phyloP scores from a whole-genome alignment of 192 early-diverging fungal species.

The Coemansia sp. region DNA sequence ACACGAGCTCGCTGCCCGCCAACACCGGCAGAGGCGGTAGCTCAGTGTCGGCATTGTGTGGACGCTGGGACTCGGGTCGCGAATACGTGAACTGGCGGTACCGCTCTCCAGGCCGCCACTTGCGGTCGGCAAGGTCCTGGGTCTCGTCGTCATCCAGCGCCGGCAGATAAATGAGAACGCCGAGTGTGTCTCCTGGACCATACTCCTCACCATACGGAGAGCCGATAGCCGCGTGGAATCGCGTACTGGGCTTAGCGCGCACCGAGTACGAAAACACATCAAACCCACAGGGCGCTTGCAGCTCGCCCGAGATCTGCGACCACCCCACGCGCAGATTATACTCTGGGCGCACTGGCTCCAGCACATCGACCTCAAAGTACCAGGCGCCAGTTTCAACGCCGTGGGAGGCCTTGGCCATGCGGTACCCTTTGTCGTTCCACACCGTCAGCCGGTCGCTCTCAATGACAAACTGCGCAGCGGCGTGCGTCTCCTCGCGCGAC shows the following conservation, averaged over 20 bases:
- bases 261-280: constrained; percentile 74
- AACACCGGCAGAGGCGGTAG: constrained; percentile 54
- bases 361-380: constrained; percentile 72
- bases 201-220: constrained; percentile 49
- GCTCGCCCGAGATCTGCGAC: constrained; percentile 75
- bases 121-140: constrained; percentile 51
- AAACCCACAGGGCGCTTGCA: constrained; percentile 75
- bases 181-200: constrained; percentile 49
- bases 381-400: constrained; percentile 73
- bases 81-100: constrained; percentile 52
- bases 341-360: constrained; percentile 49
- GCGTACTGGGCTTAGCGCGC: constrained; percentile 66
- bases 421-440: constrained; percentile 73
- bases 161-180: constrained; percentile 57
- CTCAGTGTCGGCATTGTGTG: constrained; percentile 36
- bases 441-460: constrained; percentile 61
- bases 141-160: constrained; percentile 44
- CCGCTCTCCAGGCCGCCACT: constrained; percentile 46
- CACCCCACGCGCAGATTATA: constrained; percentile 72
- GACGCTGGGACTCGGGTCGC: constrained; percentile 49
- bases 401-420: constrained; percentile 75
- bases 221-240: constrained; percentile 64
- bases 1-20: constrained; percentile 61
- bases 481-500: constrained; percentile 62
- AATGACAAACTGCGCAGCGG: constrained; percentile 68